phyloP scores from a whole-genome alignment of 352 stramenopile genomes.

The Halophytophthora batemanensis region DNA sequence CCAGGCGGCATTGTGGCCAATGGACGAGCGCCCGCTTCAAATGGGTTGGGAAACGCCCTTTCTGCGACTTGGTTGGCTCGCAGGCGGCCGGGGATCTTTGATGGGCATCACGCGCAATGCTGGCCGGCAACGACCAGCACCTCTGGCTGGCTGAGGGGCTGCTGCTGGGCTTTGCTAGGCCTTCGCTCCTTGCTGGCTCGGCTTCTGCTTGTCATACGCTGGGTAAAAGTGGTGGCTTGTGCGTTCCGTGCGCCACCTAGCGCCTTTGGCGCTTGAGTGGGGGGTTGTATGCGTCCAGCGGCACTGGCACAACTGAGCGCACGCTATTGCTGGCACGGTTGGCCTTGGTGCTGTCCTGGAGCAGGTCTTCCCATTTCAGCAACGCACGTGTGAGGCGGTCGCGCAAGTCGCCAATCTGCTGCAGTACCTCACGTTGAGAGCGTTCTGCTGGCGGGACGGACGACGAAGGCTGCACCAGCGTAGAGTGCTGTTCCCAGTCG shows the following conservation, averaged over 20 bases:
- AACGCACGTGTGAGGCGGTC: slow-evolving; percentile 30
- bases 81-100: slow-evolving; percentile 1
- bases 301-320: slow-evolving; percentile 26
- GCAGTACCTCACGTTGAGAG: slow-evolving; percentile 19
- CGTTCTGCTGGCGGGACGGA: slow-evolving; percentile 3
- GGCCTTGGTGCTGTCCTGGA: slow-evolving; percentile 14
- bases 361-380: slow-evolving; percentile 42
- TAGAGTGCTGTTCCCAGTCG: slow-evolving; percentile 52
- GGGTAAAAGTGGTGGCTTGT: not conserved
- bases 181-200: too few species aligned
- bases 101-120: too few species aligned
- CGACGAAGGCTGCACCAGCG: slow-evolving; percentile 4
- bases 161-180: too few species aligned
- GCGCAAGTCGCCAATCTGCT: slow-evolving; percentile 26
- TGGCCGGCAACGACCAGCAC: not conserved
- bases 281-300: slow-evolving; percentile 28
- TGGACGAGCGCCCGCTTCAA: not conserved
- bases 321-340: slow-evolving; percentile 3
- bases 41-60: not conserved
- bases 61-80: slow-evolving; percentile 3
- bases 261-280: slow-evolving; percentile 15
- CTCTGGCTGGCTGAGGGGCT: not conserved
- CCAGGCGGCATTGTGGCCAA: not conserved
- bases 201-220: too few species aligned
- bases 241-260: not conserved